phyloP scores from a whole-genome alignment of 2,329 filamentous ascomycete genomes.

The Knufia petricola region DNA sequence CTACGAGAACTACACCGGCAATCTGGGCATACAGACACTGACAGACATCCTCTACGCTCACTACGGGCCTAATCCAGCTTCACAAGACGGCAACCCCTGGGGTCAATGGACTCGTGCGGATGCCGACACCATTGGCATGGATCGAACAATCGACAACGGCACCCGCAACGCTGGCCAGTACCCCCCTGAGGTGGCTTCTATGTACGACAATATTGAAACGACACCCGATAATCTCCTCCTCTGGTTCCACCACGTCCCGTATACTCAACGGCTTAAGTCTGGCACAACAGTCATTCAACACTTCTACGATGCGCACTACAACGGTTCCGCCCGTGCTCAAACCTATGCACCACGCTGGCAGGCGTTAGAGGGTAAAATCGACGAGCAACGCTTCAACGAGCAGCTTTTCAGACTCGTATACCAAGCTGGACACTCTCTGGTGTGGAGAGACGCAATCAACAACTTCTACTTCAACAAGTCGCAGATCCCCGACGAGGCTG shows the following conservation, averaged over 20 bases:
- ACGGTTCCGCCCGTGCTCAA: constrained; percentile 51
- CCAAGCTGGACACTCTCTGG: constrained; percentile 59
- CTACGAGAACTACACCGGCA: constrained; percentile 62
- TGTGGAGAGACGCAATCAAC: constrained; percentile 60
- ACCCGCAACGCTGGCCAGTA: constrained; percentile 60
- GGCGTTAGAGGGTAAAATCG: constrained; percentile 46
- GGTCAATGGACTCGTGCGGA: constrained; percentile 65
- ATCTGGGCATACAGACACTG: constrained; percentile 60
- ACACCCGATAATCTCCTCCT: constrained; percentile 60
- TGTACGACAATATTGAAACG: constrained; percentile 51
- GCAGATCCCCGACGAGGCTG: constrained; percentile 47
- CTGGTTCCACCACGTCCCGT: constrained; percentile 67
- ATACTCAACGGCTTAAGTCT: constrained; percentile 51
- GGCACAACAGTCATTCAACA: constrained; percentile 60
- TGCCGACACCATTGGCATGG: constrained; percentile 54
- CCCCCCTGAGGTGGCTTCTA: constrained; percentile 47
- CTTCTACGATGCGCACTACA: constrained; percentile 56
- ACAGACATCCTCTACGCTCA: constrained; percentile 59
- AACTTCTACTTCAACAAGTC: constrained; percentile 55
- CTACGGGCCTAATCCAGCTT: constrained; percentile 58
- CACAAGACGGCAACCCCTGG: constrained; percentile 58
- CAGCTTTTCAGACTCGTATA: constrained; percentile 51
- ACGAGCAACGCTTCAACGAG: constrained; percentile 50
- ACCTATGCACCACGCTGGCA: constrained; percentile 47
- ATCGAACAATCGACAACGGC: constrained; percentile 58